A percentile compares a stretch with the other conserved stretches of the same genome.
Conservation (phyloP, 306 rosid genomes). For the Vigna radiata region DNA sequence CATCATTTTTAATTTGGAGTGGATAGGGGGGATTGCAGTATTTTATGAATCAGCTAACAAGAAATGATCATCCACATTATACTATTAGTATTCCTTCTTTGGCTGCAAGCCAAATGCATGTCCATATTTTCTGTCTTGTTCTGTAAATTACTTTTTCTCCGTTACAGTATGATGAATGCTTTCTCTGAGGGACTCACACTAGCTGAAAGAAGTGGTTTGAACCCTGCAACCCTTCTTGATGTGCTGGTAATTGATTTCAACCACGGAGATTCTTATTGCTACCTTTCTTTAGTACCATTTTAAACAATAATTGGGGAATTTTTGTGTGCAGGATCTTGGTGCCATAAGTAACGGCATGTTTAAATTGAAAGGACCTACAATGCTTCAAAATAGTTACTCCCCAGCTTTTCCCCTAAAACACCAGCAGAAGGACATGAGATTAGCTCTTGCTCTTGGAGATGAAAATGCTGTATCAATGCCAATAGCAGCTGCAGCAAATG, state of each 20-base stretch:
- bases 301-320: constrained; percentile 28
- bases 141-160: constrained; percentile 26
- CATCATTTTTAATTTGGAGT: neutral
- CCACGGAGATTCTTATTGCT: constrained; percentile 24
- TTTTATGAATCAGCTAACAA: constrained; percentile 33
- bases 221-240: constrained; percentile 74
- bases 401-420: constrained; percentile 92
- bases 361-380: constrained; percentile 78
- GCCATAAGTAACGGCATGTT: constrained; percentile 79
- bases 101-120: constrained; percentile 7
- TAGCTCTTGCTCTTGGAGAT: constrained; percentile 88
- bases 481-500: constrained; percentile 86
- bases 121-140: constrained; percentile 29
- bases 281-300: constrained; percentile 10
- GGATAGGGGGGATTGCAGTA: neutral
- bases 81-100: constrained; percentile 16
- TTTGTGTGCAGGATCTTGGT: constrained; percentile 69
- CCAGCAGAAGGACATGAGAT: constrained; percentile 93
- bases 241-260: constrained; percentile 63
- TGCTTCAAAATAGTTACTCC: constrained; percentile 67
- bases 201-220: constrained; percentile 74
- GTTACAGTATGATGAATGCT: constrained; percentile 83
- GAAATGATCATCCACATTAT: constrained; percentile 13
- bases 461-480: constrained; percentile 80
- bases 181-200: constrained; percentile 83